Evolutionary conservation across 345 rosid species (phyloP).

Genomic region (Citrus sinensis): DVS_A1.0 CM039163.1:43229001-43229500

Average conservation of each 20-base stretch:
- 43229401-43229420: not conserved
- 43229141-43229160: not conserved
- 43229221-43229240: not conserved
- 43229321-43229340: not conserved
- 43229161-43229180: not conserved
- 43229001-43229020: not conserved
- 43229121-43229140: not conserved
- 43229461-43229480: not conserved
- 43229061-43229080: not conserved
- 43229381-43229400: not conserved
- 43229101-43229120: not conserved
- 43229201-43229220: not conserved
- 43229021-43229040: not conserved
- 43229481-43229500: no score
- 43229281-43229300: not conserved
- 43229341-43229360: not conserved
- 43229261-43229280: not conserved
- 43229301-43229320: not conserved
- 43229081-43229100: not conserved
- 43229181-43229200: not conserved
- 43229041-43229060: not conserved
- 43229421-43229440: not conserved
- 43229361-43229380: not conserved
- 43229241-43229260: not conserved
- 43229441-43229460: not conserved